Base-by-base conservation (phyloP, 371 early-diverging fungal species). In the Saksenaea vasiformis region DNA sequence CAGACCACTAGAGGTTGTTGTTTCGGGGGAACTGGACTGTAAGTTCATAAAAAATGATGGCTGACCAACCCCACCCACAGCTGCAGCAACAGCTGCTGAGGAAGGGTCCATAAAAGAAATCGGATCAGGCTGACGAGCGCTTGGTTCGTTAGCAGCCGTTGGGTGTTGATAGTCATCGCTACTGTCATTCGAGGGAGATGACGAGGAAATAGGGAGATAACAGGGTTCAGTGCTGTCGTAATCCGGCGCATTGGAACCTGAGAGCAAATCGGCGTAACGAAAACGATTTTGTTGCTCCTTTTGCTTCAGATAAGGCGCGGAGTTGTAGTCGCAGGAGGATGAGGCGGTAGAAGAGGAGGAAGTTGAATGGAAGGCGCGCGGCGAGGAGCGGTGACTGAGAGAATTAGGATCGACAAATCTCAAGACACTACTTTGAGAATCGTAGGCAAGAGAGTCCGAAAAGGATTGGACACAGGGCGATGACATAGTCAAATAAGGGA, bases 221-320 rank as follows among this genome's bases (percentile, higher is more conserved):
- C 72, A 74, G n/a, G 61, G 60, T 22, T 47, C 51, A 9, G 51
- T 47, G 26, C 51, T 47, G 27, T 70, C 71, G 58, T 68, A 63
- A 47, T 69, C 66, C 14, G 59, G 61, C 36, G 63, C 60, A 14
- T 65, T 62, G 11, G 58, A 44, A 19, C 43, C 47, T 37, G 81
- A 78, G 13, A 81, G 51, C 73, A 81, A 67, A 36, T 77, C 77
- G 10, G 81, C 68, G 37, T 78, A 81, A 59, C 78, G 78, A 57
- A 81, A 81, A 11, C 78, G 69, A 17, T 37, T 60, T 26, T 70
- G 60, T 10, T 47, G 54, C 19, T 58, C 51, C 27, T 53, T 57
- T 51, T 57, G 64, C 51, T 64, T 61, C 35, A 34, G 26, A 7
- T 28, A 28, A 55, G 27, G 31, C 15, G 36, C 28, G n/a, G 38